Evolutionary conservation across 768 basidiomycete genomes (phyloP).

Genomic region (Tubosaeta brunneosetosa): DNA sequence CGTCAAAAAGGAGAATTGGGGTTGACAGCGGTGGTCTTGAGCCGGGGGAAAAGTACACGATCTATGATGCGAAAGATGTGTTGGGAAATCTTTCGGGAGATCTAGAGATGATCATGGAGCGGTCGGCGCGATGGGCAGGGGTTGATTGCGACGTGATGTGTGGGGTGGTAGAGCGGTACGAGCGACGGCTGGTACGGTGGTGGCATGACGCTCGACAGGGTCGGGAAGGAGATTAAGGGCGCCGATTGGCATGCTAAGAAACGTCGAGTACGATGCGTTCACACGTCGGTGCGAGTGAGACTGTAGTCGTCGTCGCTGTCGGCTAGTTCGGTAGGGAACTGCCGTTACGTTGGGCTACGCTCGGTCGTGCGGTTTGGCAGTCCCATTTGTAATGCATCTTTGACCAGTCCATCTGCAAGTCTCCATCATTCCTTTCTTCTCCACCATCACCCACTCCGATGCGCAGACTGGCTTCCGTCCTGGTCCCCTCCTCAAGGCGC

Average conservation of each 20-base stretch:
- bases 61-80: constrained; percentile 66
- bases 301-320: constrained; percentile 2
- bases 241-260: neutral
- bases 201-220: constrained; percentile 31
- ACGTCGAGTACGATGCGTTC: neutral
- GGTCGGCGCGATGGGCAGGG: constrained; percentile 53
- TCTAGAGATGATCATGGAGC: constrained; percentile 46
- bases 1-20: constrained; percentile 7
- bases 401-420: constrained; percentile 12
- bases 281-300: too few species aligned
- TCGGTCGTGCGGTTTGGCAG: constrained; percentile 12
- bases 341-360: constrained; percentile 8
- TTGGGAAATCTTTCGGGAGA: constrained; percentile 53
- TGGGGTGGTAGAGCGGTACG: constrained; percentile 58
- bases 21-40: constrained; percentile 20
- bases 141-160: constrained; percentile 49
- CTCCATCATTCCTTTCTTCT: constrained; percentile 16
- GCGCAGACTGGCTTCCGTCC: constrained; percentile 63
- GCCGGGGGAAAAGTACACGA: constrained; percentile 58
- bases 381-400: constrained; percentile 35
- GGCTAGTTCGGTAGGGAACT: constrained; percentile 21
- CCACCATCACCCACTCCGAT: constrained; percentile 35
- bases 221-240: constrained; percentile 17
- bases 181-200: constrained; percentile 56
- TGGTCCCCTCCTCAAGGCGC: constrained; percentile 41